A percentile compares a stretch with the other conserved stretches of the same genome.
These are phyloP conservation scores for Coriolopsis trogii DNA, from an alignment of 1,284 basidiomycete genomes.

Conservation along the genomic window DNA sequence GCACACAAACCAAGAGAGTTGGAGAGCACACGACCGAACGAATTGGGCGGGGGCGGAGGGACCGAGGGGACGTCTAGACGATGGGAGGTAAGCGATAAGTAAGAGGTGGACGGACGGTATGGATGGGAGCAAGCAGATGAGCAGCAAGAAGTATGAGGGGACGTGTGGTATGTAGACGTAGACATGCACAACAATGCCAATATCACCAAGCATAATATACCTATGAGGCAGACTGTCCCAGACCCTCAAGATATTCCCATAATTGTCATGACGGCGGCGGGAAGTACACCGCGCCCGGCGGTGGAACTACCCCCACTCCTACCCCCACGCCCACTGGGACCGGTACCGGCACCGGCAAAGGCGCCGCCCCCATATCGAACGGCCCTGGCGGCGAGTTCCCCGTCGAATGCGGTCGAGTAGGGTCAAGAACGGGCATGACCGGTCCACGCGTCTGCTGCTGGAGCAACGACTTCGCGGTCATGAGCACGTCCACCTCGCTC, in stretches of 20 bases:
- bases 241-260: constrained; percentile 2
- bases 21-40: too few relatives aligned
- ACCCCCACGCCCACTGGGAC: too few relatives aligned
- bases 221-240: constrained; percentile 8
- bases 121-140: not conserved
- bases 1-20: not conserved
- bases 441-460: constrained; percentile 42
- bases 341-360: constrained; percentile 3
- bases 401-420: constrained; percentile 30
- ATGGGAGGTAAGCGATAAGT: constrained; percentile 4
- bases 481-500: constrained; percentile 69
- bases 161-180: constrained; percentile 9
- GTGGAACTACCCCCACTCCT: not conserved
- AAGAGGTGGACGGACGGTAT: constrained; percentile 17
- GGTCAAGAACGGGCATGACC: constrained; percentile 21
- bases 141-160: not conserved
- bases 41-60: too few relatives aligned
- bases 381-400: constrained; percentile 25
- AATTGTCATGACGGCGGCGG: constrained; percentile 18
- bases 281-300: constrained; percentile 24
- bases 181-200: constrained; percentile 9
- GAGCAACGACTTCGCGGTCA: constrained; percentile 64
- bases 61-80: not conserved
- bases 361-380: constrained; percentile 17
- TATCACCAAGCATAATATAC: constrained; percentile 16